Evolutionary conservation across 129 eudicot species (phyloP).

Genomic region (Erigeron canadensis): DNA sequence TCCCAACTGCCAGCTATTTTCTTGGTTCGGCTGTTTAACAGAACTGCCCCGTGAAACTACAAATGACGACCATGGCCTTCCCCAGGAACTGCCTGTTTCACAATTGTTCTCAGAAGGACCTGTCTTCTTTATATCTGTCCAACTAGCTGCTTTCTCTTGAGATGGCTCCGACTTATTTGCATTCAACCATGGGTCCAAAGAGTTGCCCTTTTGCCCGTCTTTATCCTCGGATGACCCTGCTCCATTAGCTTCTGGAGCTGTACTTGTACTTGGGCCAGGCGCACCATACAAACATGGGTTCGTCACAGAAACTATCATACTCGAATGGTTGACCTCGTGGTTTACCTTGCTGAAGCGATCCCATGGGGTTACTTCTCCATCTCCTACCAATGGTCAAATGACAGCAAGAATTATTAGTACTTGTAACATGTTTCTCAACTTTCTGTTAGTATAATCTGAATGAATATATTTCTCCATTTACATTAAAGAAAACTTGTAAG

Average conservation of each 20-base stretch:
- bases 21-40: constrained; percentile 39
- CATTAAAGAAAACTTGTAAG: neutral
- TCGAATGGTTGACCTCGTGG: constrained; percentile 33
- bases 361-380: constrained; percentile 55
- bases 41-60: constrained; percentile 48
- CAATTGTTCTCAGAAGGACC: constrained; percentile 21
- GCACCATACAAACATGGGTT: constrained; percentile 43
- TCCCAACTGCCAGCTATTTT: constrained; percentile 22
- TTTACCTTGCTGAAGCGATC: constrained; percentile 47
- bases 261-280: constrained; percentile 29
- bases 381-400: constrained; percentile 20
- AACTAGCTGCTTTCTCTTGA: constrained; percentile 21
- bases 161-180: constrained; percentile 16
- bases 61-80: constrained; percentile 42
- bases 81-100: constrained; percentile 37
- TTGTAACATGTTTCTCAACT: constrained; percentile 1
- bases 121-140: constrained; percentile 22
- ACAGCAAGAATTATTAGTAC: neutral
- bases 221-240: constrained; percentile 24
- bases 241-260: constrained; percentile 17
- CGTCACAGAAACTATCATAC: constrained; percentile 34
- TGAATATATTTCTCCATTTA: constrained; percentile 1
- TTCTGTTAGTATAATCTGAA: neutral
- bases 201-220: constrained; percentile 20
- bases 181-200: constrained; percentile 31